A percentile compares a stretch with the other conserved stretches of the same genome.
Conservation (phyloP, 176 grass and related monocot species). For the Puya raimondii region DNA sequence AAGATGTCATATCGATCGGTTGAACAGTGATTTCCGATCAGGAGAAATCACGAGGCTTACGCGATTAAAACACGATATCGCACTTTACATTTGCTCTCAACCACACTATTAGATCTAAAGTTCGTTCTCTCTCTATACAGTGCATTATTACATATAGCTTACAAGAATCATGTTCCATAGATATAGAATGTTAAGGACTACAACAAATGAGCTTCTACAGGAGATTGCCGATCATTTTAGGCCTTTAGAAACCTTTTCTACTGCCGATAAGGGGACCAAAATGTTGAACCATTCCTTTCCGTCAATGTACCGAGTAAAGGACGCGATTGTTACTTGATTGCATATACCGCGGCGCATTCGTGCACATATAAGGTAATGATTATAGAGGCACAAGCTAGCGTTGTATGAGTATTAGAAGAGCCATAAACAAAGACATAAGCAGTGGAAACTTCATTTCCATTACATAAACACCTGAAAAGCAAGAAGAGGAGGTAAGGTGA, state of each 20-base stretch:
- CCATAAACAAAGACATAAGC: conserved; percentile 18
- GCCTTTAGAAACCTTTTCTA: not conserved
- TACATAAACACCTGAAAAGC: conserved; percentile 35
- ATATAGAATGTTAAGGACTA: not conserved
- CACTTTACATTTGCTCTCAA: not conserved
- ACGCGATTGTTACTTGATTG: not conserved
- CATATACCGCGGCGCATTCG: not conserved
- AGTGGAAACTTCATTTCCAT: conserved; percentile 34
- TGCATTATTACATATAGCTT: conserved; percentile 1
- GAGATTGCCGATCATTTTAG: not conserved
- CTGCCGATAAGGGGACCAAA: not conserved
- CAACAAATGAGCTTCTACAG: not conserved
- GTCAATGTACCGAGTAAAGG: not conserved
- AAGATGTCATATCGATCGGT: not conserved
- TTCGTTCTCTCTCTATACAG: conserved; percentile 1
- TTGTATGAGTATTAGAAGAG: conserved; percentile 13
- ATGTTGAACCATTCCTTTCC: not conserved
- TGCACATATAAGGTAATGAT: not conserved
- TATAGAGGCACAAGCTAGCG: not conserved
- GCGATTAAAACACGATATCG: not conserved
- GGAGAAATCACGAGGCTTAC: not conserved
- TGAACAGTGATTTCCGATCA: not conserved
- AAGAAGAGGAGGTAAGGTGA: not conserved
- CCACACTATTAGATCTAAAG: not conserved
- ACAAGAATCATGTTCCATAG: not conserved